Evolutionary conservation across 2,329 filamentous ascomycete genomes (phyloP), one percentile per base, ranked within the genome.

Genomic region (Colletotrichum liaoningense): DNA sequence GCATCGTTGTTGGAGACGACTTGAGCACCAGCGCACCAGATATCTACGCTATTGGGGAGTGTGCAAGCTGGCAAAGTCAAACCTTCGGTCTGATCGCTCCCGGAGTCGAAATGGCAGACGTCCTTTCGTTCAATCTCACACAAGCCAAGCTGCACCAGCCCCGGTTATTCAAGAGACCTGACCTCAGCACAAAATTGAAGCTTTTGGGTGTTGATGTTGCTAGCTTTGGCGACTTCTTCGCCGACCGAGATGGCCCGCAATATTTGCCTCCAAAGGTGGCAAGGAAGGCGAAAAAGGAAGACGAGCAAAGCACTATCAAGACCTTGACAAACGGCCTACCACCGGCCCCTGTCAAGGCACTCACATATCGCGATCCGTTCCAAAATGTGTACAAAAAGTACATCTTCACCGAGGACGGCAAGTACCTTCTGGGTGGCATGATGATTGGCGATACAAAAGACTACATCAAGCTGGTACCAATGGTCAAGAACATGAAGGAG

Each of bases 401-500:
- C 81, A 85, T 98, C 12, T 98, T 98, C 79, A 97, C 95, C 0
- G 86, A 92, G 79, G 95, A 98, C 79, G 95, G 95, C 30, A 97
- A 97, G 81, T 96, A 96, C 78, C 86, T 98, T 1, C 89, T 98
- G 0, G 95, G 95, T n/a, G 95, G 95, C 4, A 98, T 98, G 94
- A 97, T 98, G 94, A 97, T 98, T 74, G 95, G 95, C 52, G 95
- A 98, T 79, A 97, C 94, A 0, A 93, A 90, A 75, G 95, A 98
- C 84, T 98, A 97, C 79, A 90, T 97, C 83, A 97, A 96, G 81
- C 85, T 98, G 26, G 94, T 97, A 1, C 93, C 94, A 1, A 91
- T 97, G 87, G 94, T 97, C 67, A 97, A 95, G 84, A 92, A 90
- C 76, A 93, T 95, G 79, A 97, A 95, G 80, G 86, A 88, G 74